Evolutionary conservation across 1,284 basidiomycete species (phyloP).

Genomic region (Lentinula novae-zelandiae): DNA sequence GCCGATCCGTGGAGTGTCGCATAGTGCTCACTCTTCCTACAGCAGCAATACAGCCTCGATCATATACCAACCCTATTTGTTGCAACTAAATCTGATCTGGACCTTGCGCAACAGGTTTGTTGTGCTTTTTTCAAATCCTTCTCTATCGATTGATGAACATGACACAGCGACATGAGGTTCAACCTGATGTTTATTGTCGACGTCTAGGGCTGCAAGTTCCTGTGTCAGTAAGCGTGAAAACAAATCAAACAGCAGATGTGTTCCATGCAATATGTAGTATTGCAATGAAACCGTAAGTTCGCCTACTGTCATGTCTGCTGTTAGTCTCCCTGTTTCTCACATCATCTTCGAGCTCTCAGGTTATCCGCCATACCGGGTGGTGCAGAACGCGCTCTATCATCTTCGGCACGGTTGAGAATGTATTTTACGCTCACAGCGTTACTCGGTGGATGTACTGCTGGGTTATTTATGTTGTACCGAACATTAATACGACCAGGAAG

Average conservation of each 20-base stretch:
- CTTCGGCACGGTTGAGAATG: constrained; percentile 61
- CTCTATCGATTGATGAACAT: constrained; percentile 12
- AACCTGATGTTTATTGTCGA: constrained; percentile 95
- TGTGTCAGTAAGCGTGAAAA: constrained; percentile 86
- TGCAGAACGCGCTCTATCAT: constrained; percentile 66
- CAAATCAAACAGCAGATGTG: constrained; percentile 84
- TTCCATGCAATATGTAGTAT: constrained; percentile 83
- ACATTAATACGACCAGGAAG: constrained; percentile 60
- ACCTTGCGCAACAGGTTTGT: constrained; percentile 87
- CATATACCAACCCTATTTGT: constrained; percentile 95
- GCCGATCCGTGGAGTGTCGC: constrained; percentile 1
- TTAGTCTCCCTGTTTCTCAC: not conserved
- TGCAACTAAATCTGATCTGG: constrained; percentile 97
- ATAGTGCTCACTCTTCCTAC: constrained; percentile 15
- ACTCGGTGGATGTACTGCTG: constrained; percentile 67
- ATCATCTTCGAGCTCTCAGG: constrained; percentile 17
- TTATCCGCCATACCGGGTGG: constrained; percentile 71
- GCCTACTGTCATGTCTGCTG: not conserved
- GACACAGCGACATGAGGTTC: constrained; percentile 88
- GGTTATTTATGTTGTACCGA: constrained; percentile 64
- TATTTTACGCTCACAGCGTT: constrained; percentile 68
- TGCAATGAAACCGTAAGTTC: constrained; percentile 79
- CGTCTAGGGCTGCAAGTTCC: constrained; percentile 83
- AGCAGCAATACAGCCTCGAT: constrained; percentile 97
- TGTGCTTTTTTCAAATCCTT: constrained; percentile 8